Evolutionary conservation across 202 grass and related monocot species (phyloP).

Genomic region (Panicum virgatum): DNA sequence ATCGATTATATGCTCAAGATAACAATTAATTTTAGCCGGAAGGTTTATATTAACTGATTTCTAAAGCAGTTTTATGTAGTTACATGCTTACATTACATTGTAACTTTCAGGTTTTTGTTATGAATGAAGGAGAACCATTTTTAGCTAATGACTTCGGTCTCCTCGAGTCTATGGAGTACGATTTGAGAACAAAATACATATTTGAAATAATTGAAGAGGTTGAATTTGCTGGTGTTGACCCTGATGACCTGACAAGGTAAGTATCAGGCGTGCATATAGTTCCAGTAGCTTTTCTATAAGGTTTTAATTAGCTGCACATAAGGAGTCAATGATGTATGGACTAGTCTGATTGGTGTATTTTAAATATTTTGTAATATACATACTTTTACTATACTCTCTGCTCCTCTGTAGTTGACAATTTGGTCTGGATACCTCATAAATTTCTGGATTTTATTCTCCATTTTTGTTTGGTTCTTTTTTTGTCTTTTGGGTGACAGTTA

Average conservation of each 20-base stretch:
- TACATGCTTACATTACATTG: conserved; percentile 16
- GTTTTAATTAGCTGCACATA: conserved; percentile 35
- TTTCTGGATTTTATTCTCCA: neutral
- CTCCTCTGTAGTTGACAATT: conserved; percentile 16
- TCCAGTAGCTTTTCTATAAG: conserved; percentile 15
- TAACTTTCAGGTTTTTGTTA: conserved; percentile 74
- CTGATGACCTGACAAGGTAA: conserved; percentile 93
- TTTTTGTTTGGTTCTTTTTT: neutral
- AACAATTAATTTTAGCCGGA: conserved; percentile 4
- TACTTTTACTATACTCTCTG: neutral
- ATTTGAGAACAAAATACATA: conserved; percentile 77
- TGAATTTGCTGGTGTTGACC: conserved; percentile 74
- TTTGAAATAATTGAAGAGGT: conserved; percentile 88
- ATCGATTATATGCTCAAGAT: neutral
- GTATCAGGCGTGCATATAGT: conserved; percentile 28
- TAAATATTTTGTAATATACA: conserved; percentile 23
- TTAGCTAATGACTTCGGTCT: conserved; percentile 83
- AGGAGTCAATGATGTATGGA: neutral
- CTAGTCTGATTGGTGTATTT: conserved; percentile 30
- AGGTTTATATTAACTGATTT: conserved; percentile 28
- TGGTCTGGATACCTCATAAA: conserved; percentile 6
- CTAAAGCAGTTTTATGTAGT: conserved; percentile 8
- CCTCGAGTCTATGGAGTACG: conserved; percentile 87
- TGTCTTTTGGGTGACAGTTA: conserved; percentile 17
- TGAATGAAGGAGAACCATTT: conserved; percentile 75